Conservation (phyloP, 2,329 filamentous ascomycete species). For the Xylariaceae sp. region DNA sequence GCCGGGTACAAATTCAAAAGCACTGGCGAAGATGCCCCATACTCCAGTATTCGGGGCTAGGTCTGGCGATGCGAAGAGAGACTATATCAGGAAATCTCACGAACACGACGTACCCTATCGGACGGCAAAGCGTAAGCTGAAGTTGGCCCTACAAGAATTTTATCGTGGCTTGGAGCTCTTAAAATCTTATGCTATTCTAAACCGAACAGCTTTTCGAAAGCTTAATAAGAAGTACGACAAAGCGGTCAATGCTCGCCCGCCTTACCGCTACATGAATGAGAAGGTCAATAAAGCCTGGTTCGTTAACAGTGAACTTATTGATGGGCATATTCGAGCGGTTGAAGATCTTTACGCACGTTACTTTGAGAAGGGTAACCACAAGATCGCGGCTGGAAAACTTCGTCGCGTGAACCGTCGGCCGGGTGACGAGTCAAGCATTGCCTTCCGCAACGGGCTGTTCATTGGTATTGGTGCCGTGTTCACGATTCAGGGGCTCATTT, state of each 20-base stretch:
- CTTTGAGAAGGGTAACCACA: conserved; percentile 92
- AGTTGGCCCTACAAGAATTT: conserved; percentile 88
- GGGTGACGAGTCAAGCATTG: conserved; percentile 60
- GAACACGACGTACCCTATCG: conserved; percentile 77
- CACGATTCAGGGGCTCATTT: conserved; percentile 67
- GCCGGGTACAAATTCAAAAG: conserved; percentile 66
- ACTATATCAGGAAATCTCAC: conserved; percentile 57
- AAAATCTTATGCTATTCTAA: conserved; percentile 88
- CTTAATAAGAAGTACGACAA: conserved; percentile 99
- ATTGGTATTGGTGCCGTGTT: conserved; percentile 73
- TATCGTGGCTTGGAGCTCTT: conserved; percentile 90
- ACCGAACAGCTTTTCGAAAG: conserved; percentile 92
- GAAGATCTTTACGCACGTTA: conserved; percentile 95
- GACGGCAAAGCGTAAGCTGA: conserved; percentile 88
- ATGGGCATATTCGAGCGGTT: conserved; percentile 77
- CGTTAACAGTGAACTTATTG: conserved; percentile 84
- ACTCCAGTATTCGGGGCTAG: conserved; percentile 51
- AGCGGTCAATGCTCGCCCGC: conserved; percentile 76
- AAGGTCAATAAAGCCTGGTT: conserved; percentile 92
- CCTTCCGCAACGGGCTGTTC: conserved; percentile 68
- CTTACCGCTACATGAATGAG: conserved; percentile 84
- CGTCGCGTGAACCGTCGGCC: conserved; percentile 70
- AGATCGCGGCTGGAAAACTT: conserved; percentile 86
- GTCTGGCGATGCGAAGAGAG: conserved; percentile 46
- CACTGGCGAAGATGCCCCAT: conserved; percentile 59